Conservation (phyloP, 345 rosid genomes). For the Isatis tinctoria region DNA sequence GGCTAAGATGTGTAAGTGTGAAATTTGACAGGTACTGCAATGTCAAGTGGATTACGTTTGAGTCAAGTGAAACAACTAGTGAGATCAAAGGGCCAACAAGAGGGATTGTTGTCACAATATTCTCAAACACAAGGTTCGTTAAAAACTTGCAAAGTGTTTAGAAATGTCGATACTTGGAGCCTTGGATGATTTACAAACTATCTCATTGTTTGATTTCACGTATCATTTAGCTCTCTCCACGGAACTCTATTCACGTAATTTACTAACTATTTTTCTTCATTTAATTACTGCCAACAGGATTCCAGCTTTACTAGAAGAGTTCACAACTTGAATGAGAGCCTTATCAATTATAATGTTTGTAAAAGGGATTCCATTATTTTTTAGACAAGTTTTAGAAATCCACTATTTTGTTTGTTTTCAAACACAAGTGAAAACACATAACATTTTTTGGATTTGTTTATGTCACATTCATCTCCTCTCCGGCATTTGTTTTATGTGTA, state of each 20-base stretch:
- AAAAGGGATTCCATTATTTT: background rate
- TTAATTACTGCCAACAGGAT: slow-evolving; percentile 1
- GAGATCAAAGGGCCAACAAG: slow-evolving; percentile 36
- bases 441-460: too few species aligned
- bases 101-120: slow-evolving; percentile 13
- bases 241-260: background rate
- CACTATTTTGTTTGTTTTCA: too few species aligned
- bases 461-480: too few species aligned
- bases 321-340: background rate
- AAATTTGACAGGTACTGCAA: slow-evolving; percentile 41
- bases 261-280: background rate
- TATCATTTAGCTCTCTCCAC: background rate
- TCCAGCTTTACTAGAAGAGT: background rate
- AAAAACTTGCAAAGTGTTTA: background rate
- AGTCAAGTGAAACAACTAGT: slow-evolving; percentile 68
- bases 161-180: background rate
- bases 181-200: background rate
- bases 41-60: slow-evolving; percentile 53
- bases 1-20: background rate
- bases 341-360: background rate
- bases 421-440: too few species aligned
- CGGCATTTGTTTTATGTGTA: too few species aligned
- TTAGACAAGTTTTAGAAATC: too few species aligned
- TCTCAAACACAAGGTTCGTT: slow-evolving; percentile 42
- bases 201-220: background rate